Evolutionary conservation across 331 rosid genomes (phyloP), one percentile per base, ranked within the genome.

Genomic region (Malus hybrid): DNA sequence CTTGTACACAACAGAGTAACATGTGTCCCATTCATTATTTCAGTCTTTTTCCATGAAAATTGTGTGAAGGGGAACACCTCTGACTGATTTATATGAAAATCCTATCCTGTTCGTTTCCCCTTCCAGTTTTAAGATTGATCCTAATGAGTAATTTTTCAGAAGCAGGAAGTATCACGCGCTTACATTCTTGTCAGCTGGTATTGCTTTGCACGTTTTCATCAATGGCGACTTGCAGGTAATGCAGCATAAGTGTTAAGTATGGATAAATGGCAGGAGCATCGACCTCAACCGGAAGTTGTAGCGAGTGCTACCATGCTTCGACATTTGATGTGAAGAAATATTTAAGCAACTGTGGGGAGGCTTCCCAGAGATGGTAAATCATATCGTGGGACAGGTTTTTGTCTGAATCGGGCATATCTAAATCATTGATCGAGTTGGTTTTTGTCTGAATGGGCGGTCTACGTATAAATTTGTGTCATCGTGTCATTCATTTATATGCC

Each of bases 311-410:
- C 62, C 87, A 92, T 50, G 84, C 92, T 5, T 93, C 92, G 77
- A 92, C 89, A 56, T 91, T 76, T 56, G 53, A 39, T 61, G 94
- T 88, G 74, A 87, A 81, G 81, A 92, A 94, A 77, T 94, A 95
- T 44, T 63, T 26, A 62, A 77, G 80, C 28, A 86, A 88, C 66
- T 94, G 99, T 5, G 97, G 93, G 65, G 88, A 88, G 80, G 83
- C 97, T 82, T 89, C 99, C 75, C 99, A 94, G 78, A 81, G 91
- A 91, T 87, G 97, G 99, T 89, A 73, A 88, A 87, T 73, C 44
- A 80, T 1, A 34, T 34, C 42, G 3, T 7, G 42, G 42, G 42
- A 7, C 10, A 34, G 39, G 39, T 34, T 34, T 34, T 34, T 34
- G 39, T 34, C 39, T 34, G 39, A 34, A 34, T 34, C 39, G 0